phyloP scores from a whole-genome alignment of 1,284 basidiomycete genomes.

The Mycosarcoma maydis region DNA sequence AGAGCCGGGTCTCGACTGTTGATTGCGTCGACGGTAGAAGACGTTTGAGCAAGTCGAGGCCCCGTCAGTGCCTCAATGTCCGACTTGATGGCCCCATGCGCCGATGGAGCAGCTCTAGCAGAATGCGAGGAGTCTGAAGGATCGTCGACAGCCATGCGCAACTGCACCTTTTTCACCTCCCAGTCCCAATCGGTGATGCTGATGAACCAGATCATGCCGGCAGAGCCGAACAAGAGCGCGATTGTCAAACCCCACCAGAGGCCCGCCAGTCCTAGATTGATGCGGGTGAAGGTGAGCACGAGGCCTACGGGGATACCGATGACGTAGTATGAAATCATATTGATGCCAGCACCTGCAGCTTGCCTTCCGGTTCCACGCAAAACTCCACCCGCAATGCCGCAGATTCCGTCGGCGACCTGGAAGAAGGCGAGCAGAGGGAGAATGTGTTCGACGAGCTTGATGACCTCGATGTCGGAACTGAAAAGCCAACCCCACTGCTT shows the following conservation, averaged over 20 bases:
- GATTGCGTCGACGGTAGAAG: slow-evolving; percentile 29
- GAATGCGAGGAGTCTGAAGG: slow-evolving; percentile 22
- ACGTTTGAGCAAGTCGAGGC: slow-evolving; percentile 22
- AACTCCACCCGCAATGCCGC: slow-evolving; percentile 78
- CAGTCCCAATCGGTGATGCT: slow-evolving; percentile 68
- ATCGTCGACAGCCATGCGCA: slow-evolving; percentile 49
- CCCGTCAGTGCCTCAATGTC: slow-evolving; percentile 22
- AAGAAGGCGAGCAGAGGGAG: slow-evolving; percentile 77
- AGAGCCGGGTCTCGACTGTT: slow-evolving; percentile 26
- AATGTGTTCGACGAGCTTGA: slow-evolving; percentile 75
- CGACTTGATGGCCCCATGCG: slow-evolving; percentile 18
- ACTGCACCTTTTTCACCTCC: slow-evolving; percentile 56
- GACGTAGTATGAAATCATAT: slow-evolving; percentile 70
- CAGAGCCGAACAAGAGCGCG: slow-evolving; percentile 68
- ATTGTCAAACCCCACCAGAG: slow-evolving; percentile 70
- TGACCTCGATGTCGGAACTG: slow-evolving; percentile 81
- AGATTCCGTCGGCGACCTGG: slow-evolving; percentile 75
- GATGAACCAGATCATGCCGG: slow-evolving; percentile 66
- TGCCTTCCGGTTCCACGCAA: slow-evolving; percentile 79
- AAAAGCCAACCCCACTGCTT: slow-evolving; percentile 82
- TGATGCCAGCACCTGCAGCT: slow-evolving; percentile 69
- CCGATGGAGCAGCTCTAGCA: background rate
- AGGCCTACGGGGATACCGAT: slow-evolving; percentile 69
- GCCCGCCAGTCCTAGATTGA: slow-evolving; percentile 66
- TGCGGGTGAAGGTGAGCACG: slow-evolving; percentile 68